Evolutionary conservation across 2,329 filamentous ascomycete species (phyloP), one percentile per base, ranked within the genome.

Genomic region (Coniochaeta hoffmannii): DNA sequence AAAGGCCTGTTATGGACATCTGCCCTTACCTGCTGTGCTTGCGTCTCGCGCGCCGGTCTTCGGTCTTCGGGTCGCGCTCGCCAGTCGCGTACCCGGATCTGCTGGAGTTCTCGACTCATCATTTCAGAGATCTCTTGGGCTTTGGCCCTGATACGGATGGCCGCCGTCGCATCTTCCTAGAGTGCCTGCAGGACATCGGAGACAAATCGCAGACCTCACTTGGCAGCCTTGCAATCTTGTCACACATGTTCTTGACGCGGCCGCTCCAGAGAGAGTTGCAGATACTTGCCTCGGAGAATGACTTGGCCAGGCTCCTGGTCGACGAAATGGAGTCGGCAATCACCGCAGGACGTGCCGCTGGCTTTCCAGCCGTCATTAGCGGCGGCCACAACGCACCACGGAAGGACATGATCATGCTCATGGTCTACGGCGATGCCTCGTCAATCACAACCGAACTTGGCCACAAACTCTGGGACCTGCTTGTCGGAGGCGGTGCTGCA

Each of bases 41-140:
- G 53, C 81, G 87, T 24, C 70, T 95, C 17, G 77, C 94, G 41
- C 83, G 88, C 58, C 86, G 92, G 62, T 85, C 88, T 3, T 86
- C 85, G 0, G 76, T 82, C 12, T 76, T 76, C 30, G 74, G 73
- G 19, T 69, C 76, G 9, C 76, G 80, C 14, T 76, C 76, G 4
- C 76, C 80, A 9, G 77, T 84, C 53, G 78, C 82, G 9, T 76
- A 82, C 61, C 76, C 79, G 2, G 80, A 85, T 15, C 73, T 92
- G 15, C 85, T 90, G 60, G 70, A 74, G 4, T 84, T 87, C 60
- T 86, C 86, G 7, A 77, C 77, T 50, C 71, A 76, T 7, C 84
- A 86, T 60, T 75, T 94, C 22, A 76, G 73, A 46, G 74, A 78
- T 9, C 71, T 92, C n/a, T 71, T 89, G 26, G 65, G 64, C n/a